These are phyloP conservation scores for Carallia pectinifolia DNA, from an alignment of 345 rosid species.

Conservation along the genomic window DNA sequence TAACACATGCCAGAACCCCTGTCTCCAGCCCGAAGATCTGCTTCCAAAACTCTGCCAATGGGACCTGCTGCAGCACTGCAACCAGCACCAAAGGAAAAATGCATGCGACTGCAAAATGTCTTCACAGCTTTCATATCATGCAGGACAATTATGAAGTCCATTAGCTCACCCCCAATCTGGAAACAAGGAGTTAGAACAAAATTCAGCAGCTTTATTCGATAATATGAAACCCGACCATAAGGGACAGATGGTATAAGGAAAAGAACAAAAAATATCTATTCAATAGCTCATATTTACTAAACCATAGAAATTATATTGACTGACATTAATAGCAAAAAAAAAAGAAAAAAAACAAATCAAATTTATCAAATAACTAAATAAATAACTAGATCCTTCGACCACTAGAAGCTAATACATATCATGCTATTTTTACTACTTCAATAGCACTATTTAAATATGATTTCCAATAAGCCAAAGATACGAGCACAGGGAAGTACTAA, in stretches of 20 bases:
- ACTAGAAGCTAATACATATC: neutral
- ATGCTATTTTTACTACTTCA: neutral
- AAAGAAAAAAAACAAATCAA: neutral
- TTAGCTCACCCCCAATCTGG: slow-evolving; percentile 93
- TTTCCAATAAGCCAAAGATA: neutral
- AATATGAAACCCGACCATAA: neutral
- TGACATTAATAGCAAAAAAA: neutral
- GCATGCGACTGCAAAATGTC: slow-evolving; percentile 96
- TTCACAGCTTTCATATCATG: slow-evolving; percentile 91
- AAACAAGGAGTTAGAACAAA: slow-evolving; percentile 5
- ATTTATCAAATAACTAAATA: neutral
- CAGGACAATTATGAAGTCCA: slow-evolving; percentile 89
- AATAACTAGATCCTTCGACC: neutral
- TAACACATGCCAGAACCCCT: slow-evolving; percentile 91
- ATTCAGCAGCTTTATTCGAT: neutral
- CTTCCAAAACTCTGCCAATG: slow-evolving; percentile 96
- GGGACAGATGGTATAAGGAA: neutral
- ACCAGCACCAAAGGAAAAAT: slow-evolving; percentile 94
- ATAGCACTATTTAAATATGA: neutral
- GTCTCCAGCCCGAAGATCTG: slow-evolving; percentile 92
- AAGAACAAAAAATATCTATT: neutral
- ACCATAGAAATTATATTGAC: neutral
- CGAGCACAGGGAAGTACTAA: neutral
- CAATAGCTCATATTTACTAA: neutral
- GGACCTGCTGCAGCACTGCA: slow-evolving; percentile 99